Conservation (phyloP, 202 grass and related monocot species). For the Bolboschoenoplectus hybrid region DNA sequence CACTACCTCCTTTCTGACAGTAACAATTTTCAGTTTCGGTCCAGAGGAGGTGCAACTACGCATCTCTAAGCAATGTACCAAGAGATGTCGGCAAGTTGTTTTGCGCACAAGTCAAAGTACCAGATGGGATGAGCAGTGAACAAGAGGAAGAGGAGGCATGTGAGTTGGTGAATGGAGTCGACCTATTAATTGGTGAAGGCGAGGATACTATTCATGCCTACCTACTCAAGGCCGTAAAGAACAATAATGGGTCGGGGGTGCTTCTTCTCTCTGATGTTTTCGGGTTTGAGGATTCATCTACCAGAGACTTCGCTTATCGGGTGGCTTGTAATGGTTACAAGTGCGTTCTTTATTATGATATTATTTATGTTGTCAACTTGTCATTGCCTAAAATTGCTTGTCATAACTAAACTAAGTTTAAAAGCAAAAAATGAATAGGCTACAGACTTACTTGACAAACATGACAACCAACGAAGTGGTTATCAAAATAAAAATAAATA, state of each 20-base stretch:
- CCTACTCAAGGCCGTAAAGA: constrained; percentile 85
- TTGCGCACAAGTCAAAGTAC: constrained; percentile 49
- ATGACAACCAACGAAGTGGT: background rate
- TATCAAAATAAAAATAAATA: background rate
- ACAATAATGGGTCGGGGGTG: constrained; percentile 87
- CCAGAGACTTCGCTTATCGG: constrained; percentile 85
- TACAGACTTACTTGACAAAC: background rate
- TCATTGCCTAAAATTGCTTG: background rate
- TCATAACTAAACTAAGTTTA: background rate
- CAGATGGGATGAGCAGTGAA: constrained; percentile 53
- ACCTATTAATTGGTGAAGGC: constrained; percentile 76
- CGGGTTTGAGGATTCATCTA: constrained; percentile 87
- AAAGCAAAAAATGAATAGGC: background rate
- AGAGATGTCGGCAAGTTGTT: constrained; percentile 5
- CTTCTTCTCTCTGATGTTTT: constrained; percentile 82
- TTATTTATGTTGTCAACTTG: background rate
- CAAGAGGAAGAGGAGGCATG: constrained; percentile 83
- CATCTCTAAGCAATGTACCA: background rate
- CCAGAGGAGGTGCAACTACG: constrained; percentile 42
- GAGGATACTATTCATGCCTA: constrained; percentile 60
- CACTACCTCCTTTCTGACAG: constrained; percentile 49
- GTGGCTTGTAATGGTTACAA: constrained; percentile 96
- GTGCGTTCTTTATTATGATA: constrained; percentile 46
- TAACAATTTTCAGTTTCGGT: constrained; percentile 61
- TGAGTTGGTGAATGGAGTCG: constrained; percentile 77